Conservation (phyloP, 179 eudicot genomes). For the Heliamphora pulchella region DNA sequence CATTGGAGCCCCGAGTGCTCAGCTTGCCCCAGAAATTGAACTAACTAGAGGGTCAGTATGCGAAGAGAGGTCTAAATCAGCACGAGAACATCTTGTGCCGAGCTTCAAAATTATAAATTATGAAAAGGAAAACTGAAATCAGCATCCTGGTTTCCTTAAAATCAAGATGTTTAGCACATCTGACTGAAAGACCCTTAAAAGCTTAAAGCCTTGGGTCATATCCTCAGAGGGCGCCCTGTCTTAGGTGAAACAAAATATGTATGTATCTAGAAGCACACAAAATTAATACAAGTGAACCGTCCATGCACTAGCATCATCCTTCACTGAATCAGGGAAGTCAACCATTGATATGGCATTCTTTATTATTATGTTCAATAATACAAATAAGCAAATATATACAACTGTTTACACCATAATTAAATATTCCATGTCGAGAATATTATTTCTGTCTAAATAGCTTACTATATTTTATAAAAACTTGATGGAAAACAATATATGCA, state of each 20-base stretch:
- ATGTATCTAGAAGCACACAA: slow-evolving; percentile 1
- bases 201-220: background rate
- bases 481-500: too few species aligned
- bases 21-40: too few species aligned
- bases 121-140: background rate
- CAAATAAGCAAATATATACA: background rate
- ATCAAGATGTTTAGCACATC: background rate
- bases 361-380: background rate
- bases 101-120: background rate
- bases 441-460: too few species aligned
- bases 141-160: background rate
- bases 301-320: background rate
- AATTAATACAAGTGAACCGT: background rate
- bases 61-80: too few species aligned
- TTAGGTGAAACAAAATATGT: background rate
- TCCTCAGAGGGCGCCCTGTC: background rate
- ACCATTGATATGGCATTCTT: background rate
- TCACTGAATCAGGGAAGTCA: background rate
- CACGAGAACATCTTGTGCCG: background rate
- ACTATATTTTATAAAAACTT: too few species aligned
- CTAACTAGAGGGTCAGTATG: too few species aligned
- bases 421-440: too few species aligned
- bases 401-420: background rate
- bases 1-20: background rate
- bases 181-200: background rate